These are phyloP conservation scores for Heliosperma pusillum DNA, from an alignment of 148 eudicot species.

Conservation along the genomic window DNA sequence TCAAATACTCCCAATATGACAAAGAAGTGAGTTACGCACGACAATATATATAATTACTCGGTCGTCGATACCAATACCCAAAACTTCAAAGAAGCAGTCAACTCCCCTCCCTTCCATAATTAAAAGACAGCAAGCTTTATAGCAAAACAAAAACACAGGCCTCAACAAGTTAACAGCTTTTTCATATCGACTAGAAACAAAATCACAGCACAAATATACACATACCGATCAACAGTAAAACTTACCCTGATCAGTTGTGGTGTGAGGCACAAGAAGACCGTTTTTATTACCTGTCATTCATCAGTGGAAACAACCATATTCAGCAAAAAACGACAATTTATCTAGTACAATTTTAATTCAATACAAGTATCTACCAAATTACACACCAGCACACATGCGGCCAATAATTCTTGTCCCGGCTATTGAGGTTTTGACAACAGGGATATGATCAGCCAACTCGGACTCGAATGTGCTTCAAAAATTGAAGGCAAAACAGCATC, in stretches of 20 bases:
- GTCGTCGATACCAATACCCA: not conserved
- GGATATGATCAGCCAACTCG: constrained; percentile 51
- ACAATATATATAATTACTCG: not conserved
- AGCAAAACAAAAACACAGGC: not conserved
- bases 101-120: not conserved
- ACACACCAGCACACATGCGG: constrained; percentile 55
- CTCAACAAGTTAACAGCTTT: not conserved
- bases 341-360: not conserved
- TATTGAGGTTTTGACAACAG: constrained; percentile 59
- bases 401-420: constrained; percentile 61
- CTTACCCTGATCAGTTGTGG: constrained; percentile 89
- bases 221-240: not conserved
- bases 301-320: constrained; percentile 3
- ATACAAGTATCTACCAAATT: not conserved
- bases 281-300: constrained; percentile 77
- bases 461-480: constrained; percentile 54
- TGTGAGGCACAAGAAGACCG: constrained; percentile 93
- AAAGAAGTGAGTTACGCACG: not conserved
- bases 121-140: not conserved
- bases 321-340: not conserved
- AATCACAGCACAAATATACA: not conserved
- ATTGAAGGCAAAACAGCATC: not conserved
- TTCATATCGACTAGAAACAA: not conserved
- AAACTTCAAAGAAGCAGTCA: not conserved
- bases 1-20: not conserved